Percentiles rank a stretch among this genome's conserved stretches.
Conservation (phyloP, 2,329 filamentous ascomycete genomes). For the Diaporthe longicolla region DNA sequence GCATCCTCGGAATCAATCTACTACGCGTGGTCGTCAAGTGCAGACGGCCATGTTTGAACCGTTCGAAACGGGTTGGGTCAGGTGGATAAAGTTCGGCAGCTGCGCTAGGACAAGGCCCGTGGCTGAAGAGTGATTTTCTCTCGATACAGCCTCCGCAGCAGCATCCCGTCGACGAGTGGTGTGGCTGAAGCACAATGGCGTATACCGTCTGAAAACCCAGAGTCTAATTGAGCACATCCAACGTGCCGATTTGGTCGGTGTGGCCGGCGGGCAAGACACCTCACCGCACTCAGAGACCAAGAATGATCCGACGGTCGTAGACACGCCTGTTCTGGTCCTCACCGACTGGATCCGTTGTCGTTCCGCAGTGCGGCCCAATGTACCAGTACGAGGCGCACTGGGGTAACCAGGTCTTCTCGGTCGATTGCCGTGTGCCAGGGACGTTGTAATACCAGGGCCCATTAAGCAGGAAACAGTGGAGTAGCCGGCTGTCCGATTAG, state of each 20-base stretch:
- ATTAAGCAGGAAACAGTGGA: conserved; percentile 29
- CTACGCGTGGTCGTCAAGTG: background rate
- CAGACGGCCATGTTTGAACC: background rate
- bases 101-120: conserved; percentile 15
- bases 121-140: background rate
- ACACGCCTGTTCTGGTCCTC: conserved; percentile 1
- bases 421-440: conserved; percentile 32
- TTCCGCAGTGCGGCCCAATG: conserved; percentile 16
- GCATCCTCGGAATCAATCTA: background rate
- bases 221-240: conserved; percentile 30
- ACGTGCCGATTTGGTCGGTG: conserved; percentile 4
- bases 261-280: conserved; percentile 29
- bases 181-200: conserved; percentile 15
- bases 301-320: conserved; percentile 2
- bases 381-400: conserved; percentile 17
- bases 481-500: conserved; percentile 3
- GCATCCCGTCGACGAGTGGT: conserved; percentile 1
- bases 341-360: conserved; percentile 20
- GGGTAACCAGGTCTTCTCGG: conserved; percentile 25
- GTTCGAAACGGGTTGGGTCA: background rate
- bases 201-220: conserved; percentile 13
- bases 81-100: conserved; percentile 1
- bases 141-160: background rate
- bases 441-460: conserved; percentile 30
- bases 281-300: conserved; percentile 16